A percentile compares a stretch with the other conserved stretches of the same genome.
These are phyloP conservation scores for Solanum sitiens DNA, from an alignment of 257 asterid species.

Conservation along the genomic window DNA sequence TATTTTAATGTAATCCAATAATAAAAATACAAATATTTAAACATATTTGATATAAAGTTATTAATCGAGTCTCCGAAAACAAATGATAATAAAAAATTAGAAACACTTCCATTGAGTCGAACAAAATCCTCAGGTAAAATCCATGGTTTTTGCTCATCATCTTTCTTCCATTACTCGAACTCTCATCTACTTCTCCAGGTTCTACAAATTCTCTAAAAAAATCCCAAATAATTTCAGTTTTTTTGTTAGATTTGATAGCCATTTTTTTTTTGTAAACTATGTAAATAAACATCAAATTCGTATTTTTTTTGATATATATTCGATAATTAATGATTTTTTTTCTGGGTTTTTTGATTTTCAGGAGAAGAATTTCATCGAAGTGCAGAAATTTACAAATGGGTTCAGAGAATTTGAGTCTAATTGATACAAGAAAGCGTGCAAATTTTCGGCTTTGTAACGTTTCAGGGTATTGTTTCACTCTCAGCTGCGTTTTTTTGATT, in stretches of 20 bases:
- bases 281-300: not conserved
- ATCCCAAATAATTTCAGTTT: not conserved
- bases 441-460: constrained; percentile 33
- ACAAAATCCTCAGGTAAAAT: not conserved
- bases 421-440: constrained; percentile 23
- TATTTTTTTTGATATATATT: not conserved
- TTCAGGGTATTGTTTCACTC: constrained; percentile 33
- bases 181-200: constrained; percentile 10
- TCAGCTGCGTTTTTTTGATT: not conserved
- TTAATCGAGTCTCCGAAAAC: not conserved
- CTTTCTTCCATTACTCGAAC: constrained; percentile 15
- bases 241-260: not conserved
- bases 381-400: constrained; percentile 27
- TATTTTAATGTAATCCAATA: too few species aligned
- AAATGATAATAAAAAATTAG: not conserved
- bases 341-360: not conserved
- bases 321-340: not conserved
- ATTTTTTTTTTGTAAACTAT: not conserved
- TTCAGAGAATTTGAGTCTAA: constrained; percentile 23
- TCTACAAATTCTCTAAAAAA: constrained; percentile 5
- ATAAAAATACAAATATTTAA: too few species aligned
- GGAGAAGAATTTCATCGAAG: not conserved
- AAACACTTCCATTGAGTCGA: not conserved
- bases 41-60: too few species aligned
- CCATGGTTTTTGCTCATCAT: not conserved